phyloP scores from a whole-genome alignment of 306 rosid genomes.

The Quercus engelmannii region DNA sequence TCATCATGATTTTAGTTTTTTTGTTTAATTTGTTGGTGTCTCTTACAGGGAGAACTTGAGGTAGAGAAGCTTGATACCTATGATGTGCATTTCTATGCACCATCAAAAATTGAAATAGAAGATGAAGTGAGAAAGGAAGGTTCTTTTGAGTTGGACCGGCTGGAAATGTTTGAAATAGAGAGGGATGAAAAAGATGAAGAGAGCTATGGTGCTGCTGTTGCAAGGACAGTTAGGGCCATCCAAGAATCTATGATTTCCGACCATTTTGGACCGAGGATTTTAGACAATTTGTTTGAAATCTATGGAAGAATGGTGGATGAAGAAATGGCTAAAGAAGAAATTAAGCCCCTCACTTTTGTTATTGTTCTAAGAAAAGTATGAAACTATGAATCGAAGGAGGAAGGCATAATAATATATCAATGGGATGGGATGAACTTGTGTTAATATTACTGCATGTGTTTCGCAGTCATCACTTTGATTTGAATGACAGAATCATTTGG shows the following conservation, averaged over 20 bases:
- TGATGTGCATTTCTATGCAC: conserved; percentile 90
- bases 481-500: too few species aligned
- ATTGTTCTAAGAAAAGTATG: conserved; percentile 53
- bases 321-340: conserved; percentile 54
- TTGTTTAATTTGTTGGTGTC: not conserved
- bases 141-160: conserved; percentile 58
- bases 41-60: conserved; percentile 59
- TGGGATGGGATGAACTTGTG: too few species aligned
- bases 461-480: too few species aligned
- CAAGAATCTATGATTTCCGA: conserved; percentile 76
- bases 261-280: conserved; percentile 73
- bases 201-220: conserved; percentile 55
- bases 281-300: conserved; percentile 60
- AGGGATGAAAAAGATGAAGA: conserved; percentile 16
- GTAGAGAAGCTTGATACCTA: conserved; percentile 68
- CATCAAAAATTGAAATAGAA: conserved; percentile 77
- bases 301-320: conserved; percentile 56
- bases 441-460: too few species aligned
- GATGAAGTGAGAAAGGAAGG: conserved; percentile 64
- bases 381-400: not conserved
- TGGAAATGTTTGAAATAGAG: conserved; percentile 62
- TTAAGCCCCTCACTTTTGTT: conserved; percentile 57
- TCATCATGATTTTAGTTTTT: too few species aligned
- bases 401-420: too few species aligned
- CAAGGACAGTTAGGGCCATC: conserved; percentile 78